Evolutionary conservation across 1,284 basidiomycete genomes (phyloP).

Genomic region (Austroboletus novae-zelandiae): DNA sequence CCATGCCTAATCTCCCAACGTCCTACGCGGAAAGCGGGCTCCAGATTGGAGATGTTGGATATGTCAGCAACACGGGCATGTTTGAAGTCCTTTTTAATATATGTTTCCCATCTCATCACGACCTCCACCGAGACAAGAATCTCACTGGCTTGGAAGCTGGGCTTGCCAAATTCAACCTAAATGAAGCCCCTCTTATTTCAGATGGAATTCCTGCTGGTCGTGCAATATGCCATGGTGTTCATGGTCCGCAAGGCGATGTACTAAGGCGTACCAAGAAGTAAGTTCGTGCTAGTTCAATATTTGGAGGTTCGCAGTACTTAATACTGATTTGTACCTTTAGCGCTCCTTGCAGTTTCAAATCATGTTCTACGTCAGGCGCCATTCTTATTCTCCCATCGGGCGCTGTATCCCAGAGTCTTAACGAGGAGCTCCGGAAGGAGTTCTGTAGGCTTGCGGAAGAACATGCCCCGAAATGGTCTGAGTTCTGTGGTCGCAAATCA

Average conservation of each 20-base stretch:
- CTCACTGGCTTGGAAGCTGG: not conserved
- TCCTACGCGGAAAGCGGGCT: slow-evolving; percentile 1
- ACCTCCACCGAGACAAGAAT: not conserved
- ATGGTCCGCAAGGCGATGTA: not conserved
- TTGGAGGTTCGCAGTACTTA: not conserved
- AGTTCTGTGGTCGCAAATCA: not conserved
- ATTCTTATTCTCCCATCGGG: not conserved
- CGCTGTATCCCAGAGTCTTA: not conserved
- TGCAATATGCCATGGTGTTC: not conserved
- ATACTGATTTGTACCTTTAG: not conserved
- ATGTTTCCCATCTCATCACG: not conserved
- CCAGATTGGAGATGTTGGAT: slow-evolving; percentile 8
- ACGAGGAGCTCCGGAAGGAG: not conserved
- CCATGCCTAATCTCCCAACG: not conserved
- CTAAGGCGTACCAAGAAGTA: not conserved
- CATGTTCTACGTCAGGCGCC: not conserved
- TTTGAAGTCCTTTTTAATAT: slow-evolving; percentile 5
- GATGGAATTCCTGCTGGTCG: not conserved
- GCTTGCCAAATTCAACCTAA: not conserved
- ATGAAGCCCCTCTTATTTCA: not conserved
- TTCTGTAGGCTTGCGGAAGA: not conserved
- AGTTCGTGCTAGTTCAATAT: not conserved
- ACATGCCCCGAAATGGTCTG: not conserved
- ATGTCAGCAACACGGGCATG: not conserved
- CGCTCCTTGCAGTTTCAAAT: not conserved